Evolutionary conservation across 129 eudicot genomes (phyloP), one percentile per base, ranked within the genome.

Genomic region (Centrapalus pauciflorus): DNA sequence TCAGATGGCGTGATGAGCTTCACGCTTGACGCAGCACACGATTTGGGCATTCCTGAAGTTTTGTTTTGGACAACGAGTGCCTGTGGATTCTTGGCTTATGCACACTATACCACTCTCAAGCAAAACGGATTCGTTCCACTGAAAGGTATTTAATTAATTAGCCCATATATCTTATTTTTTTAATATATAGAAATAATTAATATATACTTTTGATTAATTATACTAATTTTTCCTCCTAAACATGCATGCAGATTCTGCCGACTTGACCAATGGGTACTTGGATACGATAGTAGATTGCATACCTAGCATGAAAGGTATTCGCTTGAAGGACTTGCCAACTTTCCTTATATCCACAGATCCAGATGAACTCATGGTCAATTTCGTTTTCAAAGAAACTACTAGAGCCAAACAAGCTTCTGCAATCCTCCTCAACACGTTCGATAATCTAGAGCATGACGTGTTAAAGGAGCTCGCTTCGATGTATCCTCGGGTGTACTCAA

Each of bases 191-290:
- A n/a, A n/a, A n/a, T n/a, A n/a, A n/a, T n/a, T n/a, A n/a, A n/a
- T n/a, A n/a, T n/a, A n/a, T n/a, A n/a, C n/a, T n/a, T n/a, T n/a
- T n/a, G n/a, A n/a, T n/a, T n/a, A n/a, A n/a, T n/a, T n/a, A n/a
- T n/a, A n/a, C n/a, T n/a, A n/a, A n/a, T n/a, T n/a, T n/a, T n/a
- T n/a, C n/a, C n/a, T n/a, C n/a, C n/a, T n/a, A n/a, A n/a, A n/a
- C n/a, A n/a, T n/a, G n/a, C n/a, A 34, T 43, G 62, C 78, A 86
- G 89, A 86, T 72, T 26, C 23, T 40, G 76, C 64, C 48, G 56
- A 55, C 48, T 11, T 75, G n/a, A 66, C 69, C 0, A 66, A 75
- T 35, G 79, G 74, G 32, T 55, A 55, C 50, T 50, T 75, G 20
- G 74, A 75, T 46, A 66, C 30, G 1, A 37, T 57, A 4, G 1